Evolutionary conservation across 2,329 filamentous ascomycete species (phyloP), one percentile per base, ranked within the genome.

Genomic region (Coniochaeta hoffmannii): DNA sequence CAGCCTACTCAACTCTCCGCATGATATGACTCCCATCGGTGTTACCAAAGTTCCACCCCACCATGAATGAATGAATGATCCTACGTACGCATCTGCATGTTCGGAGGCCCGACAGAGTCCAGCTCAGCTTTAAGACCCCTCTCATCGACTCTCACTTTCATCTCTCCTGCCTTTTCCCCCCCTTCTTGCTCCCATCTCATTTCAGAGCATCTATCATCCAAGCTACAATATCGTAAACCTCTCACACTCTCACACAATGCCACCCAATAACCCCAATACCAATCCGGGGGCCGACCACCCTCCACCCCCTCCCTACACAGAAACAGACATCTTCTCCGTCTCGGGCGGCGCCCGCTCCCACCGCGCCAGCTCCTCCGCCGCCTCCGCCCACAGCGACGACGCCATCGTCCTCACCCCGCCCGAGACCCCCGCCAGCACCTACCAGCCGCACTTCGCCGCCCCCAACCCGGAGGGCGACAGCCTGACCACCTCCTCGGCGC

Each of bases 251-350:
- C 41, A 46, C 19, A 46, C 41, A 46, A 26, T 32, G 30, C 30
- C 30, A 32, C 30, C 30, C 30, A 32, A 32, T 12, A 7, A 32
- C 30, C 30, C 41, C 19, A 28, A 26, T 28, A 12, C 22, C 41
- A 7, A 15, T 15, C 41, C 41, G 6, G 22, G 19, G 24, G 17
- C 36, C 3, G 41, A 8, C 55, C 71, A 78, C 57, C 64, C 67
- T 8, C 77, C 80, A 19, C 80, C 80, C 41, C 79, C 80, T 4
- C 81, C 81, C 6, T 84, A 84, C 61, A 76, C 76, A 36, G 80
- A 81, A 65, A 82, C 77, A 15, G 80, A 83, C 64, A 74, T 80
- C 35, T 80, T 76, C 68, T 81, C 78, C 14, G 70, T 63, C 52
- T 68, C 76, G 3, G 70, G 69, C 30, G 62, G 61, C 35, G 5